phyloP scores from a whole-genome alignment of 176 grass and related monocot species.

The Aegilops longissima region DNA sequence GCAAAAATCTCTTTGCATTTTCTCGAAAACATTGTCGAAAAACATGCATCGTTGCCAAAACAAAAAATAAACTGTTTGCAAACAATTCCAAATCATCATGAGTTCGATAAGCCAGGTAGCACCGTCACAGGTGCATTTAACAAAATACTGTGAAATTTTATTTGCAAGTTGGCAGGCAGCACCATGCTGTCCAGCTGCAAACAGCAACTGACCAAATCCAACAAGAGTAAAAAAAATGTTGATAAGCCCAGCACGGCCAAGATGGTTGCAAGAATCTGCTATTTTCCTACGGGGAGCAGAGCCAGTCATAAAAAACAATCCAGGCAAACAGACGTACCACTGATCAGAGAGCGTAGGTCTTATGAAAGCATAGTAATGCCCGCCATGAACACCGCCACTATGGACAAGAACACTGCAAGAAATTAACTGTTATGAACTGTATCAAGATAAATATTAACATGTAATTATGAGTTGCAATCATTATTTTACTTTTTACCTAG shows the following conservation, averaged over 20 bases:
- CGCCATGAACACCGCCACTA: slow-evolving; percentile 96
- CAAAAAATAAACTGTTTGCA: background rate
- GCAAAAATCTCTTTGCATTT: no score
- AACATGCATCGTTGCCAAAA: background rate
- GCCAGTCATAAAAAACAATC: background rate
- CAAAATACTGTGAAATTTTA: background rate
- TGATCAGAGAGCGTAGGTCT: slow-evolving; percentile 92
- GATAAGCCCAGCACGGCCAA: background rate
- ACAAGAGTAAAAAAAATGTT: background rate
- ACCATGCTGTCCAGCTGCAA: background rate
- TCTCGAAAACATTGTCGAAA: background rate
- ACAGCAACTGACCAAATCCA: background rate
- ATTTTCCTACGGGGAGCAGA: background rate
- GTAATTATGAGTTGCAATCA: background rate
- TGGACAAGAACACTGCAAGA: slow-evolving; percentile 92
- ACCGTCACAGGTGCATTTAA: background rate
- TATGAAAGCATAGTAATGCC: slow-evolving; percentile 99
- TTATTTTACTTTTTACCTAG: background rate
- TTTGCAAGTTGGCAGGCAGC: background rate
- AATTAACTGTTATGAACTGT: slow-evolving; percentile 9
- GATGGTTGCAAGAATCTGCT: background rate
- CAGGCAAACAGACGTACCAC: slow-evolving; percentile 47
- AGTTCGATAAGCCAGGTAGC: background rate
- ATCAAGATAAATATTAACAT: background rate
- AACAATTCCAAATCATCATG: slow-evolving; percentile 7